Conservation (phyloP, 2,329 filamentous ascomycete species). For the Claviceps africana region DNA sequence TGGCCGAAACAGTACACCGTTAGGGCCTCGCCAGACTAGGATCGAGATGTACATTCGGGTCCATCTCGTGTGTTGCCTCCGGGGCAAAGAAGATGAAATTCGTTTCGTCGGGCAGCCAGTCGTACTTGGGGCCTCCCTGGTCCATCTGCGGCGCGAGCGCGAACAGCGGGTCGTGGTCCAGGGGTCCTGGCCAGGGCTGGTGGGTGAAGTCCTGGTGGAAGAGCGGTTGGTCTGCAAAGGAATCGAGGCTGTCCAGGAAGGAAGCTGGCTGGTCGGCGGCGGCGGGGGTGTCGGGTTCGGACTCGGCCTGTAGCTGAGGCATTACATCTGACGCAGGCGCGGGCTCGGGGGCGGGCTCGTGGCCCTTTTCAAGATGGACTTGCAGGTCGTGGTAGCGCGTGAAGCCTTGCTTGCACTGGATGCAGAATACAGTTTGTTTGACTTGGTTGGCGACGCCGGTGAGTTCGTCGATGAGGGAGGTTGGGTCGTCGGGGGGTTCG, state of each 20-base stretch:
- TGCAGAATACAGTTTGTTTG: conserved; percentile 31
- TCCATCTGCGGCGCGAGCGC: conserved; percentile 16
- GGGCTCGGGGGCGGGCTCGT: conserved; percentile 4
- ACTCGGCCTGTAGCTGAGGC: background rate
- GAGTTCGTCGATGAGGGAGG: conserved; percentile 28
- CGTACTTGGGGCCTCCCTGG: conserved; percentile 19
- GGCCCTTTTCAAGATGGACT: conserved; percentile 26
- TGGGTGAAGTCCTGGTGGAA: conserved; percentile 11
- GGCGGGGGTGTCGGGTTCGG: background rate
- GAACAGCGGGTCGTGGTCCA: conserved; percentile 20
- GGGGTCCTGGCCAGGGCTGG: conserved; percentile 12
- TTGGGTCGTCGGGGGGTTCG: conserved; percentile 3
- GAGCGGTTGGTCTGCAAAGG: conserved; percentile 5
- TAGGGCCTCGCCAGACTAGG: conserved; percentile 15
- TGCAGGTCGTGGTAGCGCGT: conserved; percentile 36
- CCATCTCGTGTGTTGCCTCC: conserved; percentile 11
- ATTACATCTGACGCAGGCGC: background rate
- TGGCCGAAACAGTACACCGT: background rate
- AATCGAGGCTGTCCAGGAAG: conserved; percentile 12
- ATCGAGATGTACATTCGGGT: conserved; percentile 19
- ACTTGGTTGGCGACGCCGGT: conserved; percentile 26
- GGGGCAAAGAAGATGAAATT: conserved; percentile 27
- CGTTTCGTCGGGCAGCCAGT: conserved; percentile 30
- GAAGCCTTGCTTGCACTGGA: conserved; percentile 32
- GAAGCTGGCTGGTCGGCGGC: conserved; percentile 10